A percentile compares a stretch with the other conserved stretches of the same genome.
phyloP scores from a whole-genome alignment of 768 basidiomycete genomes.

The Obba rivulosa region DNA sequence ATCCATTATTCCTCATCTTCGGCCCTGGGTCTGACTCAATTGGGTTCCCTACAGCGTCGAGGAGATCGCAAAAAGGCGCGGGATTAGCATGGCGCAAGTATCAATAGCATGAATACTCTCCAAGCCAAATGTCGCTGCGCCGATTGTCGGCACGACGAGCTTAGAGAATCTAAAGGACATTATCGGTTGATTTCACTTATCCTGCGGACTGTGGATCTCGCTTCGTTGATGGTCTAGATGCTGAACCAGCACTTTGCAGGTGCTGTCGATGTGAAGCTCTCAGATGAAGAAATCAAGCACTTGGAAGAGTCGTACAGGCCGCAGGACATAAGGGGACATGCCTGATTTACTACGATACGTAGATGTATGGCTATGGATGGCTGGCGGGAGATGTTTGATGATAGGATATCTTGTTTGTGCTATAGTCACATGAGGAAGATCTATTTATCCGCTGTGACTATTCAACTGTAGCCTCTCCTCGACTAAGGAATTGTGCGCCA shows the following conservation, averaged over 20 bases:
- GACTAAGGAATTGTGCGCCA: too few species aligned
- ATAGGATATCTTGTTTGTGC: too few species aligned
- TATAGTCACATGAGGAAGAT: slow-evolving; percentile 31
- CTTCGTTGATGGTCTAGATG: not conserved
- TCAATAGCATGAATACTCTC: slow-evolving; percentile 29
- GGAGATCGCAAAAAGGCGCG: slow-evolving; percentile 25
- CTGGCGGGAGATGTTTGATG: too few species aligned
- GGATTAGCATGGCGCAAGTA: slow-evolving; percentile 39
- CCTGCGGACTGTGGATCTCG: not conserved
- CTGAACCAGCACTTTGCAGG: slow-evolving; percentile 19
- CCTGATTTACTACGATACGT: slow-evolving; percentile 34
- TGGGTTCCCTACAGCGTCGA: slow-evolving; percentile 32
- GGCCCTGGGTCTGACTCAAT: not conserved
- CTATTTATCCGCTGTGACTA: not conserved
- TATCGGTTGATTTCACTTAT: slow-evolving; percentile 18
- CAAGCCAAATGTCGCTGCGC: slow-evolving; percentile 22
- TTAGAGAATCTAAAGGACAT: slow-evolving; percentile 36
- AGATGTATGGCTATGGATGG: too few species aligned
- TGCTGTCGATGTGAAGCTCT: slow-evolving; percentile 43
- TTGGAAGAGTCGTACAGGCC: slow-evolving; percentile 52
- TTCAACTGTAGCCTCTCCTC: too few species aligned
- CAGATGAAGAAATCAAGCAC: slow-evolving; percentile 49
- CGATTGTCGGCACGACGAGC: slow-evolving; percentile 36
- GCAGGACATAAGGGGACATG: not conserved
- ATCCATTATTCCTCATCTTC: not conserved